Conservation (phyloP, 345 rosid species). For the Rhizophora mangle region DNA sequence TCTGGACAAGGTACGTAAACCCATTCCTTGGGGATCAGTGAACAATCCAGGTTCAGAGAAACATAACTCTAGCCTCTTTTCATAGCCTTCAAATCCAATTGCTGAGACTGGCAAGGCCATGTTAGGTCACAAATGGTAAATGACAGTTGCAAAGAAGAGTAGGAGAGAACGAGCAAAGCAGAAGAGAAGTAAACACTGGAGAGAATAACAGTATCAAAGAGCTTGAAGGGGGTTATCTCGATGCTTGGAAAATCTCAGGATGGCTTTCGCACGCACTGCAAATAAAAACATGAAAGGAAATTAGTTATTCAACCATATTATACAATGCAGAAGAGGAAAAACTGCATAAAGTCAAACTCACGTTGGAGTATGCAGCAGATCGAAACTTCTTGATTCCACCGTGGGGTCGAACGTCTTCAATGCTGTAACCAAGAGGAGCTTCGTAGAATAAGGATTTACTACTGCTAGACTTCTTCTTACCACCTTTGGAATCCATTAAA, state of each 20-base stretch:
- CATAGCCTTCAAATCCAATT: slow-evolving; percentile 90
- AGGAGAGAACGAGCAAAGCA: slow-evolving; percentile 43
- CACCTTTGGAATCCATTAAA: slow-evolving; percentile 38
- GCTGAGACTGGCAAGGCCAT: slow-evolving; percentile 56
- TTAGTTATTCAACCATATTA: neutral
- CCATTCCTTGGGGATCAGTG: slow-evolving; percentile 60
- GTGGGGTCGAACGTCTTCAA: slow-evolving; percentile 31
- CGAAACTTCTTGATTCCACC: slow-evolving; percentile 37
- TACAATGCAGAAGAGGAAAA: neutral
- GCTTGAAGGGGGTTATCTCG: slow-evolving; percentile 20
- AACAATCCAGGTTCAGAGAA: slow-evolving; percentile 56
- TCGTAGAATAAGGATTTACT: slow-evolving; percentile 27
- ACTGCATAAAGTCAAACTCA: slow-evolving; percentile 2
- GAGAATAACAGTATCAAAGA: slow-evolving; percentile 3
- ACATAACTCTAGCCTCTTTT: slow-evolving; percentile 76
- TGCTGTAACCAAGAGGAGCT: slow-evolving; percentile 37
- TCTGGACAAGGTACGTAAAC: slow-evolving; percentile 58
- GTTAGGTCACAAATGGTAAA: slow-evolving; percentile 25
- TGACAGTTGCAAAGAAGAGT: slow-evolving; percentile 29
- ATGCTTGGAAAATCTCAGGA: slow-evolving; percentile 19
- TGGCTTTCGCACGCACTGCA: slow-evolving; percentile 28
- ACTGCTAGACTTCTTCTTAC: slow-evolving; percentile 32
- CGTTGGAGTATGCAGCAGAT: slow-evolving; percentile 40
- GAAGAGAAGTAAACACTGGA: slow-evolving; percentile 5
- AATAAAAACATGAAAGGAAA: neutral